A percentile compares a stretch with the other conserved stretches of the same genome.
These are phyloP conservation scores for Amorphotheca resinae DNA, from an alignment of 495 filamentous ascomycete genomes.

Conservation along the genomic window DNA sequence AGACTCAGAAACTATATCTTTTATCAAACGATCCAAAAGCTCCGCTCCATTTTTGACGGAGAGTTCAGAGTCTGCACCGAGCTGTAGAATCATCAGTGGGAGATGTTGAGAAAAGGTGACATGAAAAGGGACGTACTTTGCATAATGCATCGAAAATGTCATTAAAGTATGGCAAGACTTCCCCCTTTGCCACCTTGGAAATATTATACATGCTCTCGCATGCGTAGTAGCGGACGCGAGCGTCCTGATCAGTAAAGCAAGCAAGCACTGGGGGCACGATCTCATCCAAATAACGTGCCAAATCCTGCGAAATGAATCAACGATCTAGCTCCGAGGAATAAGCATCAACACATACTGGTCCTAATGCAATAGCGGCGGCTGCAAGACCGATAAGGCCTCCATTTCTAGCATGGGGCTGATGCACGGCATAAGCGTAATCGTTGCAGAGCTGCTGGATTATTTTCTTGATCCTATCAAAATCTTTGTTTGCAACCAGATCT, in stretches of 20 bases:
- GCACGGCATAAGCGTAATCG: constrained; percentile 94
- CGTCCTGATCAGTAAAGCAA: constrained; percentile 97
- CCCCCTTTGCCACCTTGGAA: constrained; percentile 96
- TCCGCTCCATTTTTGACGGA: constrained; percentile 99
- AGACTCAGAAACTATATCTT: constrained; percentile 96
- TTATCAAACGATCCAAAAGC: constrained; percentile 87
- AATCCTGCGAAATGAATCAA: constrained; percentile 42
- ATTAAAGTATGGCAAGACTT: constrained; percentile 93
- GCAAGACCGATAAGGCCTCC: constrained; percentile 94
- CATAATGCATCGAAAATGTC: constrained; percentile 94
- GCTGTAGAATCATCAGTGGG: constrained; percentile 36
- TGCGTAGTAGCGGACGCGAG: constrained; percentile 93
- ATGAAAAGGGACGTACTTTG: constrained; percentile 54
- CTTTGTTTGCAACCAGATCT: constrained; percentile 61
- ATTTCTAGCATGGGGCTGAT: constrained; percentile 94
- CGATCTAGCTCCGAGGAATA: not conserved
- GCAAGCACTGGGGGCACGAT: constrained; percentile 97
- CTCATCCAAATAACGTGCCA: constrained; percentile 78
- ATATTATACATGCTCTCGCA: constrained; percentile 99
- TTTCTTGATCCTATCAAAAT: constrained; percentile 64
- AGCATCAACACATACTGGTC: constrained; percentile 51
- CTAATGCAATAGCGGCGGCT: constrained; percentile 90
- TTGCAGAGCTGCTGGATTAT: constrained; percentile 95
- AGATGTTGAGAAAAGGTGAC: too few species aligned
- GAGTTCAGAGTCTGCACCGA: constrained; percentile 89